Evolutionary conservation across 495 filamentous ascomycete species (phyloP), one percentile per base, ranked within the genome.

Genomic region (Penicillium samsonianum): DNA sequence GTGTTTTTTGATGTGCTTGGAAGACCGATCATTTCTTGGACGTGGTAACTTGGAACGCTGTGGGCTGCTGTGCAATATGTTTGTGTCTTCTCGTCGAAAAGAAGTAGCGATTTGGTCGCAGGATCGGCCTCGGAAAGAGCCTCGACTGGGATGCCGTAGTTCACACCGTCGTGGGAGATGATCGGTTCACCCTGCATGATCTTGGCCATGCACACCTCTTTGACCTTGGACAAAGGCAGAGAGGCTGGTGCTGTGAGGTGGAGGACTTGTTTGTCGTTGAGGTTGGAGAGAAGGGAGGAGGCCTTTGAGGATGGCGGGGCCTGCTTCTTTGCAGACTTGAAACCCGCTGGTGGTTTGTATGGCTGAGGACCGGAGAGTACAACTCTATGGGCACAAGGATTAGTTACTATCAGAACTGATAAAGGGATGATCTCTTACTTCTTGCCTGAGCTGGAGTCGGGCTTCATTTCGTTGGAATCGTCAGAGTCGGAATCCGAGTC

Each of bases 121-220:
- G 53, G 47, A 1, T 72, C 68, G 50, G 73, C 63, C 23, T 78
- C 70, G 33, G 61, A 67, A 16, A 73, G 61, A 38, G 65, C 68
- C 22, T 78, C 78, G 25, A 63, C 64, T 3, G 74, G 68, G 44
- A 87, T 80, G 1, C 77, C 78, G 61, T 76, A 79, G 35, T 65
- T 67, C 20, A 72, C 67, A 16, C 77, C 75, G 2, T 78, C 65
- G 55, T 75, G 69, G 23, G 64, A 55, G 25, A 79, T 50, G 33
- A 79, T 63, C 9, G 77, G 77, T 54, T 78, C 63, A 45, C 77
- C 77, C 48, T 73, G 68, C 62, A 76, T 49, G 48, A 74, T 69
- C 56, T 72, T 73, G 38, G 66, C 68, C 58, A 78, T 67, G 7
- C 73, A 68, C 31, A 79, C 67, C 53, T 78, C 74, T 49, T 77